Conservation (phyloP, 2,329 filamentous ascomycete species). For the Zymoseptoria ardabiliae region DNA sequence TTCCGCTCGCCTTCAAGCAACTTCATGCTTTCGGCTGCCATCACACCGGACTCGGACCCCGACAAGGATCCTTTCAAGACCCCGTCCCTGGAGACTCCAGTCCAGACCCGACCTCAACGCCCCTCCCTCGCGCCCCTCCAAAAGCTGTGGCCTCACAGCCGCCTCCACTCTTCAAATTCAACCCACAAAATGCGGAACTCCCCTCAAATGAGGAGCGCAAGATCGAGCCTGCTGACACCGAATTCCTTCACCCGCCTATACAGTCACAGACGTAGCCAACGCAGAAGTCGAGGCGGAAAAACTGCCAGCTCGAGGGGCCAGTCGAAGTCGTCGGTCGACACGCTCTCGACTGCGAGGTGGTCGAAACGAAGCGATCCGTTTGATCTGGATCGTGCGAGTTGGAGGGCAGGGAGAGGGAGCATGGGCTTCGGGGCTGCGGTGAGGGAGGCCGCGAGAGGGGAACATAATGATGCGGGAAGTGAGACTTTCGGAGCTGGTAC, state of each 20-base stretch:
- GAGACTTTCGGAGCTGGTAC: background rate
- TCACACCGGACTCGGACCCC: background rate
- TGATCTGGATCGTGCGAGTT: constrained; percentile 13
- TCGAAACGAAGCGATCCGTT: constrained; percentile 18
- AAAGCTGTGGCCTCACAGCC: constrained; percentile 14
- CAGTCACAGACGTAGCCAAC: constrained; percentile 5
- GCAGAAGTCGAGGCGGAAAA: constrained; percentile 1
- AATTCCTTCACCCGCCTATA: constrained; percentile 8
- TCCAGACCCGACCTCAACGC: background rate
- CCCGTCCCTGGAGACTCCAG: background rate
- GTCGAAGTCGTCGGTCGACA: constrained; percentile 9
- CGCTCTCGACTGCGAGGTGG: constrained; percentile 2
- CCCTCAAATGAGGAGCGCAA: constrained; percentile 7
- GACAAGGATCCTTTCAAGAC: background rate
- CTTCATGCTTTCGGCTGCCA: background rate
- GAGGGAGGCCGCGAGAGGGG: background rate
- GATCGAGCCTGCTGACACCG: background rate
- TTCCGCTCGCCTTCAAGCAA: background rate
- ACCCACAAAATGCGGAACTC: constrained; percentile 8
- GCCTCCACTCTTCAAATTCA: background rate
- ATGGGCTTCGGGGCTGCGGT: background rate
- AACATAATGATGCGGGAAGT: background rate
- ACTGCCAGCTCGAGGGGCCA: background rate
- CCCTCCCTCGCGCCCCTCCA: background rate
- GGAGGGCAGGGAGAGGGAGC: constrained; percentile 1